Base-by-base conservation (phyloP, 176 grass and related monocot species). In the Ananas comosus region DNA sequence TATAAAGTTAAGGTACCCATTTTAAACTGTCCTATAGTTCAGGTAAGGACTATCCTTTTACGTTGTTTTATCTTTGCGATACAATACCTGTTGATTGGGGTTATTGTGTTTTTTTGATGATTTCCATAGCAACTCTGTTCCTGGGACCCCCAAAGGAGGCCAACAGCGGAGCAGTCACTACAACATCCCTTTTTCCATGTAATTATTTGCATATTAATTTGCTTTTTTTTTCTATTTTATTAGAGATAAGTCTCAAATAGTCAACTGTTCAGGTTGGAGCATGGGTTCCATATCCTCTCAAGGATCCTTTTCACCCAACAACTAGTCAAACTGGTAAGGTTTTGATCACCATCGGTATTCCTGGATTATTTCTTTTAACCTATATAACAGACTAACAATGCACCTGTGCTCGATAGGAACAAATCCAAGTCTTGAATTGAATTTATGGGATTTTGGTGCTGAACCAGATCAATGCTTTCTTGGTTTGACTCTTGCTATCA, bases 161-260 rank as follows among this genome's bases (percentile, higher is more conserved):
- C 91, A 80, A 91, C 80, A 56, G 88, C 85, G 51, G 91, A 96
- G 76, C 88, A 96, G 82, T 71, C 80, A 70, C 74, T 96, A 74
- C 88, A 88, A 0, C 91, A 96, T 67, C 85, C 91, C 21, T 96
- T 91, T 82, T 96, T 96, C 82, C 85, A 91, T 75, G 91, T 96
- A 96, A 69, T 73, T 22, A 48, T 70, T 66, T 78, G 14, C 42
- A 33, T 53, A 58, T 69, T 70, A 17, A 51, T 4, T 27, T 80
- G 3, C 71, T 8, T 72, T 63, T 48, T 72, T n/a, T 50, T 76
- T 4, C 10, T 25, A 51, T 71, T 12, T 52, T 79, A 83, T 70
- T 69, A 47, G 14, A 66, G 53, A 57, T 78, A 21, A 53, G 17
- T 51, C 74, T 79, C 24, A 85, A 49, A 70, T 61, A 21, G 56